Evolutionary conservation across 164 flowering plant genomes (phyloP), one percentile per base, ranked within the genome.

Genomic region (Akebia trifoliata): DNA sequence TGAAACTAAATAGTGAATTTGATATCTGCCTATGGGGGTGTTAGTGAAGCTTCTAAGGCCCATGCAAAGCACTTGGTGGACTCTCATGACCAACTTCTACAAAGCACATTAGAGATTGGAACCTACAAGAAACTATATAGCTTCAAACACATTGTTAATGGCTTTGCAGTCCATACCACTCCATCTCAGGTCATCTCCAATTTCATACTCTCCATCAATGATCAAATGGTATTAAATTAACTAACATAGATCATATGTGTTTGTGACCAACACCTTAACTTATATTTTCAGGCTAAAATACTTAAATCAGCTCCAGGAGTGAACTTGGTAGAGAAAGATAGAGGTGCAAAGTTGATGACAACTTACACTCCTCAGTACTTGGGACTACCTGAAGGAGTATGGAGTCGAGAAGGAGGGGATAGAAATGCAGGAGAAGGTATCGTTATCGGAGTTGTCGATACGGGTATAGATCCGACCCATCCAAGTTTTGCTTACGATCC

Each of bases 391-490:
- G 18, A 55, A 47, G 75, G 72, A 43, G 78, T 77, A 5, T 90
- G 95, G 92, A 35, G 69, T 6, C 60, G 74, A 48, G 67, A 64
- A 76, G 97, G 88, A 58, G 93, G 93, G 31, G 69, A 73, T 1
- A 66, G 56, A 56, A 70, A 78, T 22, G 94, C 88, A 1, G 99
- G 99, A 0, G 90, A 93, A 62, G 99, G 92, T 24, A 70, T 93
- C 40, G 90, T 90, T 46, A 79, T 90, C 38, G 99, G 96, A 40
- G 64, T 93, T 51, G 67, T 90, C 1, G 99, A 93, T 64, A 76
- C 92, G 0, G 99, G 99, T 37, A 93, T 93, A 11, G 66, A 83
- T 59, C 97, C 97, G 0, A 2, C 20, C 0, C 97, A 93, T 62
- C 97, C 96, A 15, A 93, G 99, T 65, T 93, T 93, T 50, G 77